Conservation (phyloP, 2,329 filamentous ascomycete species). For the Phoma sp. region DNA sequence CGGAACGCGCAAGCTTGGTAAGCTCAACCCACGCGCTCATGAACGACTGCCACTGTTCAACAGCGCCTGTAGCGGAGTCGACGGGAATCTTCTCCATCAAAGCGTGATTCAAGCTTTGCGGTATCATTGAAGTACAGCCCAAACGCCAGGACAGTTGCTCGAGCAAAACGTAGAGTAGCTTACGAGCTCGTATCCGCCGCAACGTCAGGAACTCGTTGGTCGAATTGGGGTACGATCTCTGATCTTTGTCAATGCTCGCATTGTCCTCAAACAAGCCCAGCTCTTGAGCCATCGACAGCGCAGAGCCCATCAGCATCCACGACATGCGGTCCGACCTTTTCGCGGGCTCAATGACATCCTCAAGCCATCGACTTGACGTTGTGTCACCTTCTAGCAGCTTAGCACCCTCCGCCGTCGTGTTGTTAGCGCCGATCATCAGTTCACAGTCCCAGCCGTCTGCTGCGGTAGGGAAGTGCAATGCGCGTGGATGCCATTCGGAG, state of each 20-base stretch:
- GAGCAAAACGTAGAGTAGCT: constrained; percentile 55
- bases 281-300: constrained; percentile 61
- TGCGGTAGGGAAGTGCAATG: constrained; percentile 62
- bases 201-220: constrained; percentile 38
- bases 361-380: constrained; percentile 56
- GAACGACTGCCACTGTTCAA: constrained; percentile 59
- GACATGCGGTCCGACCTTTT: constrained; percentile 66
- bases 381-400: constrained; percentile 46
- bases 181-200: constrained; percentile 45
- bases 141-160: constrained; percentile 61
- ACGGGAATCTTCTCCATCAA: constrained; percentile 51
- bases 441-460: constrained; percentile 65
- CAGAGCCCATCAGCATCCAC: constrained; percentile 66
- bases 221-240: constrained; percentile 44
- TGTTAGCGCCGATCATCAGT: constrained; percentile 53
- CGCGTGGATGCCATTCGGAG: constrained; percentile 65
- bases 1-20: constrained; percentile 57
- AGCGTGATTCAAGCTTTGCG: constrained; percentile 53
- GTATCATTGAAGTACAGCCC: constrained; percentile 61
- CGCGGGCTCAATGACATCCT: constrained; percentile 63
- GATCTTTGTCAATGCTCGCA: constrained; percentile 46
- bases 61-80: constrained; percentile 45
- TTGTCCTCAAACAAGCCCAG: constrained; percentile 59
- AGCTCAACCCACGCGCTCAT: constrained; percentile 60
- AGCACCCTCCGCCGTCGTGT: constrained; percentile 47